Evolutionary conservation across 139 green algal genomes (phyloP).

Genomic region (Nannochloris sp.): DNA sequence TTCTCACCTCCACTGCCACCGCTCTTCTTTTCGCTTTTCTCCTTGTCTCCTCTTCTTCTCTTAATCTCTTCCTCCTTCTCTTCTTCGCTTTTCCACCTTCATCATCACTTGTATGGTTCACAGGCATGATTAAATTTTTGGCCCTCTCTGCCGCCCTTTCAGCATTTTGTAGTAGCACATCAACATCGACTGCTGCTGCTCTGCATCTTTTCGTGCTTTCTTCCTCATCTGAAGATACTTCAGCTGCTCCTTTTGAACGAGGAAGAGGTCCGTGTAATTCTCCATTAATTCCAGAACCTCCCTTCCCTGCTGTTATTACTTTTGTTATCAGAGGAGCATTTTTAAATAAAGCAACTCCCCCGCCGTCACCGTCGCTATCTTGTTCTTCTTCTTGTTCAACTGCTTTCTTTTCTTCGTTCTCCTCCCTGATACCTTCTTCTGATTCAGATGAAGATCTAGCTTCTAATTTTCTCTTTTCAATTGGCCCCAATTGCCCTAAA

Average conservation of each 20-base stretch:
- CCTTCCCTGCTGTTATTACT: not conserved
- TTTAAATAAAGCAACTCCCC: not conserved
- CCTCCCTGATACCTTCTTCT: no score
- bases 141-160: not conserved
- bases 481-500: no score
- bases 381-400: not conserved
- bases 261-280: not conserved
- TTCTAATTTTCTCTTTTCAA: no score
- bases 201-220: not conserved
- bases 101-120: constrained; percentile 5
- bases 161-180: not conserved
- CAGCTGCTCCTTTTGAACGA: not conserved
- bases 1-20: not conserved
- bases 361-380: not conserved
- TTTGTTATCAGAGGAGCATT: not conserved
- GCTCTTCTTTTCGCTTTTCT: constrained; percentile 4
- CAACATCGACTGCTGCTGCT: not conserved
- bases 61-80: no score
- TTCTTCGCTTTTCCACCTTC: not conserved
- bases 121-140: not conserved
- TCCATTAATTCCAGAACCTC: not conserved
- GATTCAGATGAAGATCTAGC: no score
- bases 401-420: not conserved
- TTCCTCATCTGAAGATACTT: not conserved
- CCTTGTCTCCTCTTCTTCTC: no score